Conservation (phyloP, 2,329 filamentous ascomycete species). For the Teratosphaeria gauchensis region DNA sequence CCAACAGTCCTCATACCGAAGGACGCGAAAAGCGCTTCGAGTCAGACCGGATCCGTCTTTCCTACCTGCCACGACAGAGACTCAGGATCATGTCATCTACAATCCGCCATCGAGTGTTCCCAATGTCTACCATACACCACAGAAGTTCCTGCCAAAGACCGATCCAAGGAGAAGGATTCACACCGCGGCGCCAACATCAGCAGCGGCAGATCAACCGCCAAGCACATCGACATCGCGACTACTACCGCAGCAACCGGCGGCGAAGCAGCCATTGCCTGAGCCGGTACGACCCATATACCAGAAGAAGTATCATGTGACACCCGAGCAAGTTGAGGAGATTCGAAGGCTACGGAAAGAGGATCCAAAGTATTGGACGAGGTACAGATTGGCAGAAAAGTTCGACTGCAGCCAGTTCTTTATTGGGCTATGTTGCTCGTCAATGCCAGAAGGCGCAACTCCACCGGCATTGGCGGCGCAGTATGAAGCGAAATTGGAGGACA, state of each 20-base stretch:
- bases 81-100: slow-evolving; percentile 50
- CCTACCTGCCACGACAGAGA: slow-evolving; percentile 23
- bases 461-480: slow-evolving; percentile 32
- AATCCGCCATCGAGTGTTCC: slow-evolving; percentile 57
- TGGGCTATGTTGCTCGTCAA: slow-evolving; percentile 43
- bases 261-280: slow-evolving; percentile 13
- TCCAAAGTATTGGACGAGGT: slow-evolving; percentile 50
- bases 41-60: slow-evolving; percentile 38
- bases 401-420: slow-evolving; percentile 55
- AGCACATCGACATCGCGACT: slow-evolving; percentile 16
- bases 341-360: slow-evolving; percentile 44
- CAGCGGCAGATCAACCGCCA: slow-evolving; percentile 2
- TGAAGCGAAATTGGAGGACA: slow-evolving; percentile 41
- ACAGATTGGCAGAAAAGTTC: slow-evolving; percentile 52
- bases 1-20: slow-evolving; percentile 36
- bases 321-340: slow-evolving; percentile 50
- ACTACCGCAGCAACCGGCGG: slow-evolving; percentile 11
- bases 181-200: slow-evolving; percentile 11
- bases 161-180: slow-evolving; percentile 46
- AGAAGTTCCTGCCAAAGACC: slow-evolving; percentile 52
- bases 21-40: slow-evolving; percentile 37
- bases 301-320: slow-evolving; percentile 53
- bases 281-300: slow-evolving; percentile 42
- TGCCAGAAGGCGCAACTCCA: neutral
- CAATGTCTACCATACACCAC: slow-evolving; percentile 54